These are phyloP conservation scores for Coemansia sp. DNA, from an alignment of 192 early-diverging fungal genomes.

Conservation along the genomic window DNA sequence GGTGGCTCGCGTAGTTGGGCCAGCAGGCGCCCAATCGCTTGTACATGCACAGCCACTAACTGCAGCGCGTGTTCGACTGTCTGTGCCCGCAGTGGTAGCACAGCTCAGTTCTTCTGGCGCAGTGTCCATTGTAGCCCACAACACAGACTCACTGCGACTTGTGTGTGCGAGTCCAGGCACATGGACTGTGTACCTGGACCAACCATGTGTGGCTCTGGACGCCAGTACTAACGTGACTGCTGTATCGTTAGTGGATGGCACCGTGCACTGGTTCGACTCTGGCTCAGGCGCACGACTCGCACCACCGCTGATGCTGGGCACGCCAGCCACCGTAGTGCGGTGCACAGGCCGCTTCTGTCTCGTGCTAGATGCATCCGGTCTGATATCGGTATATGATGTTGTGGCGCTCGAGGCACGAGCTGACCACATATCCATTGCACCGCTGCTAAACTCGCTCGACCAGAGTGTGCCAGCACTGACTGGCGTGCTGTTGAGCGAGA, in stretches of 20 bases:
- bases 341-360: conserved; percentile 28
- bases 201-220: background rate
- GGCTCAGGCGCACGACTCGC: conserved; percentile 31
- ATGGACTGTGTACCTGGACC: background rate
- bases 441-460: conserved; percentile 34
- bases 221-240: conserved; percentile 14
- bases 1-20: background rate
- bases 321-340: conserved; percentile 19
- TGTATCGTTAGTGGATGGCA: conserved; percentile 20
- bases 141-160: background rate
- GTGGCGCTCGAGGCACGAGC: background rate
- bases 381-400: conserved; percentile 31
- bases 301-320: conserved; percentile 24
- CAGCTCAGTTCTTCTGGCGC: conserved; percentile 1
- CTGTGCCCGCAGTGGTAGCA: conserved; percentile 31
- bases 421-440: conserved; percentile 31
- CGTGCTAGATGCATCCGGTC: conserved; percentile 27
- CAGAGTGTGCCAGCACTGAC: conserved; percentile 19
- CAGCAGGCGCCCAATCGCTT: conserved; percentile 36
- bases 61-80: conserved; percentile 33
- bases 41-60: conserved; percentile 41
- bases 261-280: conserved; percentile 36
- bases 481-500: conserved; percentile 9
- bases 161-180: background rate
- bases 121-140: conserved; percentile 4